These are phyloP conservation scores for Phytomonas serpens DNA, from an alignment of 208 protist species.

Conservation along the genomic window DNA sequence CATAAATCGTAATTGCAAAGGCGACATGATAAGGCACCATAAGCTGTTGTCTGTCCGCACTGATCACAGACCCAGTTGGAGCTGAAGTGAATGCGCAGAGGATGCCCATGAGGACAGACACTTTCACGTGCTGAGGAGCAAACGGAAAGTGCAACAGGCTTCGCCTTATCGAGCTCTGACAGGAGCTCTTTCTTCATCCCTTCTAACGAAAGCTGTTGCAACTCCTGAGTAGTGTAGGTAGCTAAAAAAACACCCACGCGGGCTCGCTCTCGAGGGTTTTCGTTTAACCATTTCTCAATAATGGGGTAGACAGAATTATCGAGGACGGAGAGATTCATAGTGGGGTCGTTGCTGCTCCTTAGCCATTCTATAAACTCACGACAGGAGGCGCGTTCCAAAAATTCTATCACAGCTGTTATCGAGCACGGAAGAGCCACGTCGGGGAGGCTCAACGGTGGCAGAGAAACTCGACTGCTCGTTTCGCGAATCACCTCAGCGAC, in stretches of 20 bases:
- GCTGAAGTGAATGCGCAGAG: constrained; percentile 55
- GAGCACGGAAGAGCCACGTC: neutral
- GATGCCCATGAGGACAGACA: constrained; percentile 41
- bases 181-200: neutral
- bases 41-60: constrained; percentile 29
- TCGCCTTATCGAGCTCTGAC: neutral
- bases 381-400: neutral
- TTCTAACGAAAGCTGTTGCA: neutral
- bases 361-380: neutral
- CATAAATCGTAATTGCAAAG: constrained; percentile 82
- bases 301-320: neutral
- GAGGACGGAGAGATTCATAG: neutral
- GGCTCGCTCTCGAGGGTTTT: neutral
- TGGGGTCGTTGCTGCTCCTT: neutral
- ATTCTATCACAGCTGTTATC: neutral
- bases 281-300: neutral
- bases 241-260: neutral
- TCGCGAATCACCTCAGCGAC: neutral
- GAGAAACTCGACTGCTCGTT: neutral
- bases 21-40: constrained; percentile 59
- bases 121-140: neutral
- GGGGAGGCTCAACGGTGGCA: neutral
- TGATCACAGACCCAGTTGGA: constrained; percentile 67
- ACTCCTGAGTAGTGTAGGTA: neutral
- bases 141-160: neutral